Conservation (phyloP, 768 basidiomycete genomes). For the Cyclocybe cylindracea region DNA sequence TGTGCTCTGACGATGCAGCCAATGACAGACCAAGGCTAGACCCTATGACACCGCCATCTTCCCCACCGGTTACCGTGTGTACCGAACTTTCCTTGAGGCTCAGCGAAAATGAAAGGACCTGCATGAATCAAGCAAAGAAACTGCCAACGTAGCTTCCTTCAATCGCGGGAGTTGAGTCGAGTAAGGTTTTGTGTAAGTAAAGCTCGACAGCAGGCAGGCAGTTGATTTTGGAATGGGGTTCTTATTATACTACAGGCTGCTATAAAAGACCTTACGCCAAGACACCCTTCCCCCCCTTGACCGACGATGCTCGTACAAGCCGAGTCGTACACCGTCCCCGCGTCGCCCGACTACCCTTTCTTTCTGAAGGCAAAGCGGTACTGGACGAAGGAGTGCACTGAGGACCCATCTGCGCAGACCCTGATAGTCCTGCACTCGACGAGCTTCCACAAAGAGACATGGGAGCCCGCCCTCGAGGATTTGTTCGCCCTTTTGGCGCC, state of each 20-base stretch:
- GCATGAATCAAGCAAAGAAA: too few species aligned
- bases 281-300: too few species aligned
- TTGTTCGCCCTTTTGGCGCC: slow-evolving; percentile 38
- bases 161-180: too few species aligned
- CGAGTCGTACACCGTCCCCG: slow-evolving; percentile 27
- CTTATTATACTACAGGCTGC: neutral
- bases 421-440: slow-evolving; percentile 68
- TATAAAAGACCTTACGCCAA: too few species aligned
- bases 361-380: slow-evolving; percentile 60
- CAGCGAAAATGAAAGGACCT: too few species aligned
- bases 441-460: slow-evolving; percentile 75
- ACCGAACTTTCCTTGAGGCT: too few species aligned
- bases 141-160: too few species aligned
- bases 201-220: neutral
- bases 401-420: slow-evolving; percentile 48
- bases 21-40: too few species aligned
- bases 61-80: too few species aligned
- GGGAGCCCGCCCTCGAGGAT: slow-evolving; percentile 59
- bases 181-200: too few species aligned
- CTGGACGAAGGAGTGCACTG: slow-evolving; percentile 40
- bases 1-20: too few species aligned
- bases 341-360: slow-evolving; percentile 45
- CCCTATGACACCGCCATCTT: too few species aligned
- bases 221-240: neutral
- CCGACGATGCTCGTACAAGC: slow-evolving; percentile 8